Percentiles rank a stretch among this genome's conserved stretches.
Evolutionary conservation across 148 eudicot genomes (phyloP).

Genomic region (Agrostemma githago): DNA sequence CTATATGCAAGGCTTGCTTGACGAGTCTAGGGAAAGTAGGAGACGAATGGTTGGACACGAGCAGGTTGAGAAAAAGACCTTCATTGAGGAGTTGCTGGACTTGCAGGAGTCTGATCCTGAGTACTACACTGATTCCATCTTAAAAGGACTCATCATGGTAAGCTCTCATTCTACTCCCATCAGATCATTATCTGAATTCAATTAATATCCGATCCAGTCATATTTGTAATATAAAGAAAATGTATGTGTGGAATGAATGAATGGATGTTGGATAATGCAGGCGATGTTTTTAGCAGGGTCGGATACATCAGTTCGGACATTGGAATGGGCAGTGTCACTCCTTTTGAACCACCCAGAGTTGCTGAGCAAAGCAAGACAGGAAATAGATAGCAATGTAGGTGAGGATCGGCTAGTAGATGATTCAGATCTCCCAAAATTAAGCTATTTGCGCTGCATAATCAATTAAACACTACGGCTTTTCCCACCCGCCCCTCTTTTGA

Average conservation of each 20-base stretch:
- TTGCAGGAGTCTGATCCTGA: conserved; percentile 42
- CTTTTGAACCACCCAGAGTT: conserved; percentile 24
- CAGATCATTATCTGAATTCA: no score
- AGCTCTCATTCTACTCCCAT: not conserved
- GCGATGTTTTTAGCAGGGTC: conserved; percentile 22
- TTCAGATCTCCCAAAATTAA: conserved; percentile 22
- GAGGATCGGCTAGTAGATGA: conserved; percentile 20
- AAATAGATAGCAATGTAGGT: conserved; percentile 16
- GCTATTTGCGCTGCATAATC: conserved; percentile 21
- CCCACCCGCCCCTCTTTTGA: conserved; percentile 21
- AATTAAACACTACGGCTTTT: conserved; percentile 28
- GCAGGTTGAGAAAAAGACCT: not conserved
- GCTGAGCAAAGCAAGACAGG: conserved; percentile 17
- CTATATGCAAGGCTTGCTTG: conserved; percentile 33
- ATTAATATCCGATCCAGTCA: not conserved
- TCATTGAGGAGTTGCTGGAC: conserved; percentile 32
- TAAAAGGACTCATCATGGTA: conserved; percentile 41
- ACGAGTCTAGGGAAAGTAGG: conserved; percentile 17
- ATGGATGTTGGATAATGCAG: not conserved
- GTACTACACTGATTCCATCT: conserved; percentile 32
- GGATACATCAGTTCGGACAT: conserved; percentile 16
- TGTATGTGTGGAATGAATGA: not conserved
- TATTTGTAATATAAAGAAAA: no score
- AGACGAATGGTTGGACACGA: no score
- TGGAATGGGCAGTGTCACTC: conserved; percentile 32